Conservation (phyloP, 1,284 basidiomycete genomes). For the Boletellus dicymbophilus region DNA sequence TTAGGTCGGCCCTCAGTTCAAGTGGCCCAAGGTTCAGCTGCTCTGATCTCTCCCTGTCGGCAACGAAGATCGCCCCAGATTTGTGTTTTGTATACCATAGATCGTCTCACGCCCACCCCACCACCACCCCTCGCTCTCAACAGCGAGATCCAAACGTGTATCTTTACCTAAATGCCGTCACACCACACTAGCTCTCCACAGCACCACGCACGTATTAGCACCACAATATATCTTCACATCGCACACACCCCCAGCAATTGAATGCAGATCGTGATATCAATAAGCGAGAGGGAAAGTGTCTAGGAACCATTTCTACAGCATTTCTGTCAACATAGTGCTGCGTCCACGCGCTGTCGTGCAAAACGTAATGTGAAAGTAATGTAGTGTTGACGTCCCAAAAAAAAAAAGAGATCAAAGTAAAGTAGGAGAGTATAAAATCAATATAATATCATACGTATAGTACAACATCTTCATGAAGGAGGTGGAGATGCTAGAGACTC, state of each 20-base stretch:
- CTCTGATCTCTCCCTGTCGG: constrained; percentile 44
- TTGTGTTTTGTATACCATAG: constrained; percentile 5
- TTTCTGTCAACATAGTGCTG: constrained; percentile 14
- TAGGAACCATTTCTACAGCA: constrained; percentile 18
- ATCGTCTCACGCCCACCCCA: constrained; percentile 12
- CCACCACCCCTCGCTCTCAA: constrained; percentile 49
- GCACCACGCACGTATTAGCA: too few species aligned
- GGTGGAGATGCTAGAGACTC: constrained; percentile 65
- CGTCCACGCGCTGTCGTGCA: constrained; percentile 16
- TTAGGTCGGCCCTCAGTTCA: constrained; percentile 78
- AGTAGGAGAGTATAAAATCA: constrained; percentile 18
- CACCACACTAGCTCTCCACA: constrained; percentile 32
- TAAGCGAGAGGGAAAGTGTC: constrained; percentile 12
- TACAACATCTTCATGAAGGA: constrained; percentile 44
- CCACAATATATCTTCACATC: too few species aligned
- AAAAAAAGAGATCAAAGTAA: constrained; percentile 2
- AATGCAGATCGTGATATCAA: constrained; percentile 25
- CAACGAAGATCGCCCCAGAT: background rate
- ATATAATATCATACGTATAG: constrained; percentile 20
- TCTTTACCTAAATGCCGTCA: constrained; percentile 20
- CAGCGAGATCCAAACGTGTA: constrained; percentile 38
- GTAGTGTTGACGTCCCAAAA: constrained; percentile 20
- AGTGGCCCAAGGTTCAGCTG: constrained; percentile 76
- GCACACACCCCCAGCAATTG: constrained; percentile 19
- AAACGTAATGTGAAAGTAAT: constrained; percentile 26